phyloP scores from a whole-genome alignment of 495 filamentous ascomycete genomes.

The Aspergillus leporis region DNA sequence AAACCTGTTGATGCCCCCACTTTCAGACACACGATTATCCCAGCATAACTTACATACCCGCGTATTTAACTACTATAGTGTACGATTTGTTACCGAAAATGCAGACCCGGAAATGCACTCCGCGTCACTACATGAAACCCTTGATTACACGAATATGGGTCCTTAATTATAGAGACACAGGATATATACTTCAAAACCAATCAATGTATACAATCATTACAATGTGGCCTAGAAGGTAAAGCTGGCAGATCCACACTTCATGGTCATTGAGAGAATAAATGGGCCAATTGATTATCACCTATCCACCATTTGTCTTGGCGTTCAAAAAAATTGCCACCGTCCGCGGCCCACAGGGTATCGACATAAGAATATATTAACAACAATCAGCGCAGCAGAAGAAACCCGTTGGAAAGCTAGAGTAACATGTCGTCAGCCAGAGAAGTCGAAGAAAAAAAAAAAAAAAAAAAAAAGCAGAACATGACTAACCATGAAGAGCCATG shows the following conservation, averaged over 20 bases:
- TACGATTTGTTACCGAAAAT: no score
- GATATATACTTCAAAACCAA: not conserved
- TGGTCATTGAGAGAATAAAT: not conserved
- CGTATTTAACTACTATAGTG: no score
- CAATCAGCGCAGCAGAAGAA: constrained; percentile 8
- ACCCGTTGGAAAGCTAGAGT: constrained; percentile 5
- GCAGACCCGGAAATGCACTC: no score
- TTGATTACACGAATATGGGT: not conserved
- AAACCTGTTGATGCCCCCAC: no score
- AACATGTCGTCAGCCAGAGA: not conserved
- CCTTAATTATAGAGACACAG: not conserved
- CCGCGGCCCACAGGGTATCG: not conserved
- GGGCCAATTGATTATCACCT: not conserved
- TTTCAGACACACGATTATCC: no score
- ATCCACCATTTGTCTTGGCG: not conserved
- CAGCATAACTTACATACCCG: no score
- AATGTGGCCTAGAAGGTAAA: not conserved
- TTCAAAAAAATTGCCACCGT: not conserved
- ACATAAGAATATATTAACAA: not conserved
- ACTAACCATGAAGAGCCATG: constrained; percentile 5
- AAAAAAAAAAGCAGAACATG: not conserved
- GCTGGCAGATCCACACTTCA: not conserved
- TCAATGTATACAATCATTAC: not conserved
- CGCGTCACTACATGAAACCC: no score
- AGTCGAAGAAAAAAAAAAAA: not conserved